These are phyloP conservation scores for Monosporascus sp. DNA, from an alignment of 2,329 filamentous ascomycete genomes.

Conservation along the genomic window DNA sequence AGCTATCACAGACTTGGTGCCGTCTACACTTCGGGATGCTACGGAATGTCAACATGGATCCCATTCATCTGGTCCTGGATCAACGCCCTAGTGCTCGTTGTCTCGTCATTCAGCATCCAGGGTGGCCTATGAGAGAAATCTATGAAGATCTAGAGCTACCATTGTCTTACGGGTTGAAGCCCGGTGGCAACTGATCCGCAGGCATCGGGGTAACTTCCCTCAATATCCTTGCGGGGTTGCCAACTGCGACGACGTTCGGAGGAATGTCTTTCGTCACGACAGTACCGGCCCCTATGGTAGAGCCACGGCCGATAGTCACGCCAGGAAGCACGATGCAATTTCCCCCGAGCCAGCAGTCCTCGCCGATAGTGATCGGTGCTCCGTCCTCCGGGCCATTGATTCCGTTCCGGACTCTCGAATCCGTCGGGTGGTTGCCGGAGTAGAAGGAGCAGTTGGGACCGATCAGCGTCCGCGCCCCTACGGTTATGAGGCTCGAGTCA, in stretches of 20 bases:
- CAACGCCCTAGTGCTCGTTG: slow-evolving; percentile 73
- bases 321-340: slow-evolving; percentile 68
- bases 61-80: slow-evolving; percentile 84
- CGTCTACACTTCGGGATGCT: slow-evolving; percentile 76
- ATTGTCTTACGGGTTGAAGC: slow-evolving; percentile 4
- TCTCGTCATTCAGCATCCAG: slow-evolving; percentile 90
- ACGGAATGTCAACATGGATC: slow-evolving; percentile 91
- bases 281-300: slow-evolving; percentile 71
- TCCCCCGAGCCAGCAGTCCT: slow-evolving; percentile 77
- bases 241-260: slow-evolving; percentile 56
- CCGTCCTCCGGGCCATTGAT: slow-evolving; percentile 70
- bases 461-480: slow-evolving; percentile 72
- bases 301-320: slow-evolving; percentile 70
- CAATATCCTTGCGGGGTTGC: slow-evolving; percentile 61
- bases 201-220: slow-evolving; percentile 17
- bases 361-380: slow-evolving; percentile 66
- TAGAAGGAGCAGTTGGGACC: slow-evolving; percentile 76
- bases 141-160: background rate
- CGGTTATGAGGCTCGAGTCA: slow-evolving; percentile 68
- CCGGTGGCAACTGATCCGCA: slow-evolving; percentile 13
- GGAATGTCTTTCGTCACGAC: slow-evolving; percentile 77
- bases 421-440: slow-evolving; percentile 69
- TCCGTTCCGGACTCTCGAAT: slow-evolving; percentile 69
- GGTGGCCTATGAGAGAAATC: slow-evolving; percentile 61
- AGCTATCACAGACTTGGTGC: slow-evolving; percentile 58